Conservation (phyloP, 208 protist species). For the Leishmania gerbilli region DNA sequence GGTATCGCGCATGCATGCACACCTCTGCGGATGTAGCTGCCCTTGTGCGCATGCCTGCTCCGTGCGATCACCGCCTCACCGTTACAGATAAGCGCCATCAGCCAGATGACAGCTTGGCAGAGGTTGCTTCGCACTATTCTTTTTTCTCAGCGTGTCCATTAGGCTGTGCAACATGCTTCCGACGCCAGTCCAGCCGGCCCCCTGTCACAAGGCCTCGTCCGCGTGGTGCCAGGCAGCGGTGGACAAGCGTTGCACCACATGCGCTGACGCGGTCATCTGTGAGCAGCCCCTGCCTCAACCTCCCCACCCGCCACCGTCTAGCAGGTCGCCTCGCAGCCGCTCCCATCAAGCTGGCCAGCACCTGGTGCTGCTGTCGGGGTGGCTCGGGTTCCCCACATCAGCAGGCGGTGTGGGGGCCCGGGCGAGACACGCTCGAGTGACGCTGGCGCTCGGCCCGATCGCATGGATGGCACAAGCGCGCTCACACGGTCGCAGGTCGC, state of each 20-base stretch:
- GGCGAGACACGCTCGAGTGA: background rate
- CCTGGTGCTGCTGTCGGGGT: background rate
- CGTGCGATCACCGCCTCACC: background rate
- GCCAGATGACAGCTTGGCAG: background rate
- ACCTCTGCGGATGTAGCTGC: background rate
- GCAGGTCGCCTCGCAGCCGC: background rate
- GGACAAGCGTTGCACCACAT: background rate
- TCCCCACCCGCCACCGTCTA: background rate
- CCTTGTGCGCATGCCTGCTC: background rate
- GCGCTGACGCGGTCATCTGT: background rate
- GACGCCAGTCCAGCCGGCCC: too few relatives aligned
- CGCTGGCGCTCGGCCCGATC: background rate
- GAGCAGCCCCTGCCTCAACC: background rate
- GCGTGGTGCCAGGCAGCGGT: background rate
- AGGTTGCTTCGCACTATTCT: background rate
- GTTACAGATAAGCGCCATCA: background rate
- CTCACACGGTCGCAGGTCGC: background rate
- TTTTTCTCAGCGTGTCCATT: too few relatives aligned
- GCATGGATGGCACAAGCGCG: background rate
- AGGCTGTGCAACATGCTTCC: too few relatives aligned
- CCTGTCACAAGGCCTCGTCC: background rate
- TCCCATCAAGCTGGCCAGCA: background rate
- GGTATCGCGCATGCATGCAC: background rate
- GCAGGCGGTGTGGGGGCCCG: background rate
- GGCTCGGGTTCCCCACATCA: background rate